These are phyloP conservation scores for Kluyveromyces aestuarii DNA, from an alignment of 805 yeast species.

Conservation along the genomic window DNA sequence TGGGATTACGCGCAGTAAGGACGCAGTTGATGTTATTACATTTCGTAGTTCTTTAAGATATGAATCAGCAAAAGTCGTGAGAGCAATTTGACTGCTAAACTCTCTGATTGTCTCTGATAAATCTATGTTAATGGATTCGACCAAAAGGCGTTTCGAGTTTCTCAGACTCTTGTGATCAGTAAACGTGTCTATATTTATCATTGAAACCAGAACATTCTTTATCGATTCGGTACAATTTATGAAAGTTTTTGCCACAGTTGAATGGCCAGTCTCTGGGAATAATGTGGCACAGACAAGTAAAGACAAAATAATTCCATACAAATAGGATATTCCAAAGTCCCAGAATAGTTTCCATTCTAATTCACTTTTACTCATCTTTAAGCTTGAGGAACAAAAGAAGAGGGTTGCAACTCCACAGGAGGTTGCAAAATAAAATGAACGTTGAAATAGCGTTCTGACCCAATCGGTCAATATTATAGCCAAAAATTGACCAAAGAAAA, in stretches of 20 bases:
- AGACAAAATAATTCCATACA: conserved; percentile 35
- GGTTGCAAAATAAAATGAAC: conserved; percentile 32
- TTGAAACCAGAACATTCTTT: conserved; percentile 17
- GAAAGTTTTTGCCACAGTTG: conserved; percentile 22
- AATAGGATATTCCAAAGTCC: conserved; percentile 38
- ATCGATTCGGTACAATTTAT: conserved; percentile 17
- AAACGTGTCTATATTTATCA: conserved; percentile 12
- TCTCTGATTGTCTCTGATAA: conserved; percentile 37
- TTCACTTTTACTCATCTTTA: conserved; percentile 10
- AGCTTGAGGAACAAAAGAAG: conserved; percentile 26
- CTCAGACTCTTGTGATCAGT: conserved; percentile 12
- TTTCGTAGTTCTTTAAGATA: conserved; percentile 33
- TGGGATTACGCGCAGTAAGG: conserved; percentile 36
- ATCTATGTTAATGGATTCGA: conserved; percentile 23
- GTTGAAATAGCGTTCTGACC: conserved; percentile 33
- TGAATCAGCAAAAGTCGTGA: conserved; percentile 27
- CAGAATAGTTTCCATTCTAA: conserved; percentile 30
- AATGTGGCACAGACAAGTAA: conserved; percentile 28
- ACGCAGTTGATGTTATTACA: conserved; percentile 31
- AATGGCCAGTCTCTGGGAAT: conserved; percentile 36
- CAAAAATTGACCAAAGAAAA: conserved; percentile 34
- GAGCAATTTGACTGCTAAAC: conserved; percentile 32
- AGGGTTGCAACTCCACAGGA: conserved; percentile 32
- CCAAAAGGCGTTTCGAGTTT: conserved; percentile 24
- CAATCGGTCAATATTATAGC: conserved; percentile 33